A percentile compares a stretch with the other conserved stretches of the same genome.
Evolutionary conservation across 1,284 basidiomycete species (phyloP).

Genomic region (Singerocomus inundabilis): DNA sequence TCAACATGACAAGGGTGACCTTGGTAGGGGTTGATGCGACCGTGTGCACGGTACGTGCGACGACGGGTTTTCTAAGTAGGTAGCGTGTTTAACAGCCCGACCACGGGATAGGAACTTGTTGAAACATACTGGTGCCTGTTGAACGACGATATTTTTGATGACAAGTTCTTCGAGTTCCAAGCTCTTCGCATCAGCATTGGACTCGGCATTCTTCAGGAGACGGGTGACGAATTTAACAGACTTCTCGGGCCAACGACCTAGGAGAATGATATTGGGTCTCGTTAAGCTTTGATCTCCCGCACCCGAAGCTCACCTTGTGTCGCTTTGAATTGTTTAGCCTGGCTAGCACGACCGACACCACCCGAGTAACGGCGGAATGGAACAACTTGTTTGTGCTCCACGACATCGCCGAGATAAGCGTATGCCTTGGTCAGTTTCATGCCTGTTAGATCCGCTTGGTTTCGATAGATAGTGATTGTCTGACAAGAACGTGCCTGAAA

Average conservation of each 20-base stretch:
- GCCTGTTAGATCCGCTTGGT: constrained; percentile 47
- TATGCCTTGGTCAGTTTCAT: constrained; percentile 96
- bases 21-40: constrained; percentile 91
- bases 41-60: constrained; percentile 98
- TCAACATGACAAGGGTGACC: constrained; percentile 96
- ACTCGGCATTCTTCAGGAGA: constrained; percentile 98
- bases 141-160: constrained; percentile 98
- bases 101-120: not conserved
- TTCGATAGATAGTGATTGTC: not conserved
- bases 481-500: constrained; percentile 61
- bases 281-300: not conserved
- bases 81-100: not conserved
- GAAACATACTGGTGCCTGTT: constrained; percentile 89
- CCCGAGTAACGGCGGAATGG: constrained; percentile 98
- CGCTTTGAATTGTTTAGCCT: constrained; percentile 97
- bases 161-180: constrained; percentile 88
- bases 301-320: constrained; percentile 79
- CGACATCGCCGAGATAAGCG: constrained; percentile 90
- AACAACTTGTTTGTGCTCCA: constrained; percentile 96
- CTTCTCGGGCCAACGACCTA: constrained; percentile 99
- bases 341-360: constrained; percentile 95
- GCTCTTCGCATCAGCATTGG: constrained; percentile 98
- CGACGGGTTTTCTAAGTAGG: constrained; percentile 89
- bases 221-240: constrained; percentile 95
- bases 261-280: constrained; percentile 4